phyloP scores from a whole-genome alignment of 495 filamentous ascomycete species.

The Pyrenopolyporus hunteri region DNA sequence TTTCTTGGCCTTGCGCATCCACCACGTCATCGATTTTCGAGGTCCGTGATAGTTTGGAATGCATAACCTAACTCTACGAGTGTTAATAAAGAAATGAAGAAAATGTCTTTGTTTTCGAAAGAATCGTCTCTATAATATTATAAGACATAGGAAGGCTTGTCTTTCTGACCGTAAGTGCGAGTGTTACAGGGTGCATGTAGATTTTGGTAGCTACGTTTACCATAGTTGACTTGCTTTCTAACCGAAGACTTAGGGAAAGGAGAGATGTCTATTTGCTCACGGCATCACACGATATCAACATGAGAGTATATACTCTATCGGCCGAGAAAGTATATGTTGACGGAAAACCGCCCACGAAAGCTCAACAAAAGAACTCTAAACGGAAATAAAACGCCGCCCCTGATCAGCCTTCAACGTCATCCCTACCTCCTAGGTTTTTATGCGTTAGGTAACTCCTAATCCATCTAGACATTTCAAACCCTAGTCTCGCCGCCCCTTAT shows the following conservation, averaged over 20 bases:
- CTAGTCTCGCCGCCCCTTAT: background rate
- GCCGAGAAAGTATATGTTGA: constrained; percentile 1
- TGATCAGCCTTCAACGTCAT: background rate
- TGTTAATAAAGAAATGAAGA: too few relatives aligned
- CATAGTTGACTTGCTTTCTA: too few relatives aligned
- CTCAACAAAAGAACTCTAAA: background rate
- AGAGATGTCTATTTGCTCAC: background rate
- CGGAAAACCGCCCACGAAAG: background rate
- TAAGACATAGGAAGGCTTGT: too few relatives aligned
- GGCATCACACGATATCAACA: background rate
- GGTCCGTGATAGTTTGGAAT: background rate
- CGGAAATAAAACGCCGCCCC: background rate
- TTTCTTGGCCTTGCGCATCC: background rate
- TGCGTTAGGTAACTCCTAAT: too few relatives aligned
- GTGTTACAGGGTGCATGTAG: too few relatives aligned
- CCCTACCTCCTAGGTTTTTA: too few relatives aligned
- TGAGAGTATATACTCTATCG: background rate
- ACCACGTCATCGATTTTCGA: constrained; percentile 13
- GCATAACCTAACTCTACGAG: too few relatives aligned
- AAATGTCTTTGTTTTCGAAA: too few relatives aligned
- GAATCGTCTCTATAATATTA: too few relatives aligned
- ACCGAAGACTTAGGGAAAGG: background rate
- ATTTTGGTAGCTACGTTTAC: too few relatives aligned
- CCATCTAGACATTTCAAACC: background rate
- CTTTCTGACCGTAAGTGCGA: too few relatives aligned